A percentile compares a stretch with the other conserved stretches of the same genome.
phyloP scores from a whole-genome alignment of 2,329 filamentous ascomycete species.

The Pseudogymnoascus sp. region DNA sequence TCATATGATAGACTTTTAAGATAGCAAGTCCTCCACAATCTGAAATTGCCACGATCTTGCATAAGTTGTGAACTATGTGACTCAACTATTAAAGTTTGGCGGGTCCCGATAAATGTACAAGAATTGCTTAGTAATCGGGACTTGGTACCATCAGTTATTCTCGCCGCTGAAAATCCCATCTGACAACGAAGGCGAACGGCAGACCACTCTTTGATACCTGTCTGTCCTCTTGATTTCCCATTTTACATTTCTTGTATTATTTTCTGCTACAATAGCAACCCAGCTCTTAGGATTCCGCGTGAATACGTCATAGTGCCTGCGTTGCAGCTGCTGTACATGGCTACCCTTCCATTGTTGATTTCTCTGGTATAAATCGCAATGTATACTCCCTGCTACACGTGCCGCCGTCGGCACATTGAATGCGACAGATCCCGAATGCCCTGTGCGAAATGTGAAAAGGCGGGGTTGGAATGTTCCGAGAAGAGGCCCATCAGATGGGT shows the following conservation, averaged over 20 bases:
- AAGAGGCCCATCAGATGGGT: conserved; percentile 33
- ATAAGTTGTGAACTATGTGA: neutral
- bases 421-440: conserved; percentile 30
- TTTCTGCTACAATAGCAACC: neutral
- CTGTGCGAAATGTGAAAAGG: conserved; percentile 32
- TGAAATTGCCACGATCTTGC: neutral
- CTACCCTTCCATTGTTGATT: neutral
- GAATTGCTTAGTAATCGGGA: neutral
- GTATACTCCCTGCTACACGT: conserved; percentile 31
- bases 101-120: neutral
- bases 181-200: neutral
- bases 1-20: neutral
- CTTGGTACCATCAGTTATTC: neutral
- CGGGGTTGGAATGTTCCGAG: conserved; percentile 31
- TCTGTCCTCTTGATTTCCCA: neutral
- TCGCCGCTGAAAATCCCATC: neutral
- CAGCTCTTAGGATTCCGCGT: neutral
- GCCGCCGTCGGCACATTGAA: conserved; percentile 32
- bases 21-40: neutral
- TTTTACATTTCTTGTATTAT: neutral
- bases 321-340: neutral
- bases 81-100: neutral
- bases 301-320: neutral
- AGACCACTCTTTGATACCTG: neutral
- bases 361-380: conserved; percentile 15